phyloP scores from a whole-genome alignment of 1,284 basidiomycete species.

The Thecaphora frezii region DNA sequence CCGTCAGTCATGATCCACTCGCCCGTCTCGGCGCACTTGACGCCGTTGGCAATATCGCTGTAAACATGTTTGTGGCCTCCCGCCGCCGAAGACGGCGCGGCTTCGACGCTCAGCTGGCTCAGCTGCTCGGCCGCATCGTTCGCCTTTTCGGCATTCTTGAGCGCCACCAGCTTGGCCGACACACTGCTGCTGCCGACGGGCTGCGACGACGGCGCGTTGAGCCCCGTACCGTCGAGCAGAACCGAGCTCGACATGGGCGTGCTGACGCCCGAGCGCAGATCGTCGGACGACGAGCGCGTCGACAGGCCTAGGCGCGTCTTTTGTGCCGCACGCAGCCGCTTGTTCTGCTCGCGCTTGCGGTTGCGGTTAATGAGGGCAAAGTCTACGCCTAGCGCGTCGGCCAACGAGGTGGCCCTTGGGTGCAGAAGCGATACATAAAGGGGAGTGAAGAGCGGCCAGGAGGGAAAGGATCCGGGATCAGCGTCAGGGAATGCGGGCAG shows the following conservation, averaged over 20 bases:
- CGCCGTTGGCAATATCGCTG: conserved; percentile 55
- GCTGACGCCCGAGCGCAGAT: conserved; percentile 38
- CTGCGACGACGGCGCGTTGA: conserved; percentile 4
- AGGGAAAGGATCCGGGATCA: conserved; percentile 2
- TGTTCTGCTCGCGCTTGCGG: conserved; percentile 57
- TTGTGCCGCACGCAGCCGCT: conserved; percentile 40
- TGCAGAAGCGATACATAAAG: not conserved
- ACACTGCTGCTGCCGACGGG: not conserved
- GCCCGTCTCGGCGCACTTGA: conserved; percentile 60
- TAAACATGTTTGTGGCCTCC: conserved; percentile 27
- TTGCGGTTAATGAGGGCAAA: conserved; percentile 96
- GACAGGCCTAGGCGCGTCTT: conserved; percentile 26
- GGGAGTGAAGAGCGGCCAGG: not conserved
- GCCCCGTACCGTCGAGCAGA: conserved; percentile 32
- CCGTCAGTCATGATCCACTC: conserved; percentile 57
- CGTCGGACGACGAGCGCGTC: conserved; percentile 30
- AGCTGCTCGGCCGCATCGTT: conserved; percentile 19
- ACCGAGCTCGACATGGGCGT: conserved; percentile 46
- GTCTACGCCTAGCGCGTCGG: conserved; percentile 91
- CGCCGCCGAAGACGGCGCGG: conserved; percentile 7
- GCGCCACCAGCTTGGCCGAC: conserved; percentile 1
- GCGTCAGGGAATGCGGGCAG: too few species aligned
- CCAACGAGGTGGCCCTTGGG: conserved; percentile 82
- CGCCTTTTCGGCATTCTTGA: not conserved
- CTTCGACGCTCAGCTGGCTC: conserved; percentile 21